Base-by-base conservation (phyloP, 108 stramenopile species). In the Skeletonema menzelii region DNA sequence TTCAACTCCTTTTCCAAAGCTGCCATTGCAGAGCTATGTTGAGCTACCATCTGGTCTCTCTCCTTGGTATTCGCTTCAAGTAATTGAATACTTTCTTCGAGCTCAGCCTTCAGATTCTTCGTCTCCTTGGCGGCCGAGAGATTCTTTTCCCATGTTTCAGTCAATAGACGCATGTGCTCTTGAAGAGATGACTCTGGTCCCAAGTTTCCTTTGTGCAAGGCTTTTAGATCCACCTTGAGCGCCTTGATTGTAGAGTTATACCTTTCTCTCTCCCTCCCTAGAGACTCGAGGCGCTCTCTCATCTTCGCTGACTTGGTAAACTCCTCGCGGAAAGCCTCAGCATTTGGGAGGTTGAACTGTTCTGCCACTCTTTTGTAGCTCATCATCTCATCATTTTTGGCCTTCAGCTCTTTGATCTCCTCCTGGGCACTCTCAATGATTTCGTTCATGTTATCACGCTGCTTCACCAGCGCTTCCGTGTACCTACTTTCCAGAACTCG, bases 241-340 rank as follows among this genome's bases (percentile, higher is more conserved):
- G 78, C 78, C 56, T 79, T 79, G 61, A 79, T 71, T 35, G 78
- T 79, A 19, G 78, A 71, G 72, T 79, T 79, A 53, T 79, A 79
- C 60, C 78, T 49, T 47, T 79, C 78, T 30, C 78, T 56, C 56
- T 79, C 78, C 26, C 62, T 35, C 3, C 55, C 49, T 10, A 79
- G 27, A 11, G 66, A 55, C 5, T 79, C 78, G 7, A 66, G 40
- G 42, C 70, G 70, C 11, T 72, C 66, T 11, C 65, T 72, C 46
- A 68, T 44, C 44, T 46, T 63, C 2, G n/a, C 53, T 11, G 67
- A 24, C 31, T 67, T 67, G 56, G 46, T 8, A 53, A 67, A 56
- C 55, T 67, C 67, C 5, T 67, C 67, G 17, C 31, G 53, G 19
- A 67, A 67, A 15, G 67, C 44, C 19, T 56, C 35, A 26, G 55